Base-by-base conservation (phyloP, 2,329 filamentous ascomycete species). In the Pseudopithomyces maydicus region DNA sequence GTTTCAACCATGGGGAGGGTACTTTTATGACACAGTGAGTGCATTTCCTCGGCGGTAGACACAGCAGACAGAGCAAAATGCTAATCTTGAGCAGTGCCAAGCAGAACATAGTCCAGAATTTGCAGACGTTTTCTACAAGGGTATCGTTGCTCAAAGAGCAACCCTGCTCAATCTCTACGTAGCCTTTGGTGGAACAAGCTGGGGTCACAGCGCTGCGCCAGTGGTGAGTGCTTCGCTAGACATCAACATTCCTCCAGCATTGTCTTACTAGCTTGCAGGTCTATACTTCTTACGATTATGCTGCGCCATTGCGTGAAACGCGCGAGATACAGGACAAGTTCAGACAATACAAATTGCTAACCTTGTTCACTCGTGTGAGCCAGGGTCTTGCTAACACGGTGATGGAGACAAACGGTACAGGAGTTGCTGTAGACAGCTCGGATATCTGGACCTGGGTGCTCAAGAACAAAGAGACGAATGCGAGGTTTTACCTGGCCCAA, bases 101-200 rank as follows among this genome's bases (percentile, higher is more conserved):
- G 72, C 80, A 0, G 79, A 83, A 44, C 80, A 81, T 33, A 76
- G 73, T 19, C 71, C 76, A 0, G 77, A 77, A 12, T 85, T 83
- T 65, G 77, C 81, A 1, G 82, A 85, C 68, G 79, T 85, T 1
- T 85, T 82, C 54, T 85, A 84, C 66, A 84, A 84, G 65, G 82
- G 84, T 61, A 81, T 84, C 50, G 78, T 85, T 54, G 83, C 77
- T 6, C 81, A 84, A 52, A 72, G 78, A 20, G 74, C 79, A 1
- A 84, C 81, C 0, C 66, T 83, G 11, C 71, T 82, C 33, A 84
- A 76, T 44, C 56, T 84, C 14, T 85, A 84, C 60, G 84, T 85
- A 73, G 76, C 78, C 0, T 83, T 77, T 62, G 83, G 83, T n/a
- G 83, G 82, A 1, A 85, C 83, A 0, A 84, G 82, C 58, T 85